phyloP scores from a whole-genome alignment of 306 rosid species.

The Carpinus viminea region DNA sequence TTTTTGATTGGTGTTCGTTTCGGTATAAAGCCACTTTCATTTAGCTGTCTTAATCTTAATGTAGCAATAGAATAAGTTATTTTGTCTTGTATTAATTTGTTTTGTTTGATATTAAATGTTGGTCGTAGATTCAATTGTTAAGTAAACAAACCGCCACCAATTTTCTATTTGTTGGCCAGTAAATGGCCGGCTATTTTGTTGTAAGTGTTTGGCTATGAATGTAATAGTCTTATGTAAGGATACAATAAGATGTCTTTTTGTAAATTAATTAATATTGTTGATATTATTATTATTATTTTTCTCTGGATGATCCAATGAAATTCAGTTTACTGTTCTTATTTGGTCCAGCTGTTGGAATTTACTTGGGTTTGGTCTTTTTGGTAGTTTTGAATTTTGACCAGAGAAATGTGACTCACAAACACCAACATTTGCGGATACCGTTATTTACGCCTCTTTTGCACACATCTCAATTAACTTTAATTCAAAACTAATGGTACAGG shows the following conservation, averaged over 20 bases:
- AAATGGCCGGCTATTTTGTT: neutral
- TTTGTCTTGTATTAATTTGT: constrained; percentile 7
- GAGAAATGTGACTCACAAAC: neutral
- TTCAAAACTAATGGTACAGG: no score
- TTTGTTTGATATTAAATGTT: neutral
- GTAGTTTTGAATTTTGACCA: no score
- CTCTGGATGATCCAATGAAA: neutral
- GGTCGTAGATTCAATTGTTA: neutral
- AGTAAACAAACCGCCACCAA: neutral
- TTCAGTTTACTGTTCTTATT: neutral
- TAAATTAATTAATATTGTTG: constrained; percentile 4
- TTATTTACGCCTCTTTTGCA: neutral
- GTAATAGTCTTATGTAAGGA: constrained; percentile 8
- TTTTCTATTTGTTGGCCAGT: neutral
- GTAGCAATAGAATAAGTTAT: constrained; percentile 39
- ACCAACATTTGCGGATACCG: neutral
- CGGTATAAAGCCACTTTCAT: constrained; percentile 42
- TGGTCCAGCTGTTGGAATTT: neutral
- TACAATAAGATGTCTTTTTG: neutral
- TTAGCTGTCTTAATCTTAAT: constrained; percentile 32
- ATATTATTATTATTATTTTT: neutral
- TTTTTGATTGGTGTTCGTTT: constrained; percentile 25
- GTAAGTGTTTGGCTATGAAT: neutral
- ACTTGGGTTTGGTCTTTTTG: neutral
- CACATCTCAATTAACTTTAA: no score